Percentiles rank a stretch among this genome's conserved stretches.
Evolutionary conservation across 768 basidiomycete species (phyloP).

Genomic region (Lactifluus volemus): DNA sequence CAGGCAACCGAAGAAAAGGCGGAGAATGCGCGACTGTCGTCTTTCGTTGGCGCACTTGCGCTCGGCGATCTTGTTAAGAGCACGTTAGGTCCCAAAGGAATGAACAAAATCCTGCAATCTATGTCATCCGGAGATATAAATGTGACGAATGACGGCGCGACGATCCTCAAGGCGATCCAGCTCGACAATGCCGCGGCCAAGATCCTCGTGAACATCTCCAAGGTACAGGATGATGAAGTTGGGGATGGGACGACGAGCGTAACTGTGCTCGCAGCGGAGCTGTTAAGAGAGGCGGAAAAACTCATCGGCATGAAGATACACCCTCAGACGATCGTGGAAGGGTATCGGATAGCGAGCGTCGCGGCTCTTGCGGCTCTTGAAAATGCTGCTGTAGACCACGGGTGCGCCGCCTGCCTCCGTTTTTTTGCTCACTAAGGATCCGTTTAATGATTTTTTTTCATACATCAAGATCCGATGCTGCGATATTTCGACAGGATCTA

Average conservation of each 20-base stretch:
- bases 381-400: conserved; percentile 72
- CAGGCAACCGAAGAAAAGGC: conserved; percentile 91
- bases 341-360: conserved; percentile 84
- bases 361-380: conserved; percentile 84
- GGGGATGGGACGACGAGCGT: conserved; percentile 93
- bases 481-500: conserved; percentile 77
- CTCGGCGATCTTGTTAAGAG: conserved; percentile 98
- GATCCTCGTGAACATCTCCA: conserved; percentile 98
- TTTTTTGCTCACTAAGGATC: not conserved
- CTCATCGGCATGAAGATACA: conserved; percentile 88
- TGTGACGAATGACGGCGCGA: conserved; percentile 98
- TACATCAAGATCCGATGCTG: conserved; percentile 50
- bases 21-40: conserved; percentile 95
- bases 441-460: not conserved
- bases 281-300: conserved; percentile 92
- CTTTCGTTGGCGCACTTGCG: conserved; percentile 95
- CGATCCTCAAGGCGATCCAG: conserved; percentile 94
- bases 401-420: conserved; percentile 40
- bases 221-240: conserved; percentile 99
- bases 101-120: conserved; percentile 99
- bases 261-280: conserved; percentile 84
- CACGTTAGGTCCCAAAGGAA: conserved; percentile 96
- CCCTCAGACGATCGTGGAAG: conserved; percentile 96
- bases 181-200: conserved; percentile 99
- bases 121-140: conserved; percentile 84